Evolutionary conservation across 2,329 filamentous ascomycete species (phyloP), one percentile per base, ranked within the genome.

Genomic region (Hypoxylon sp.): DNA sequence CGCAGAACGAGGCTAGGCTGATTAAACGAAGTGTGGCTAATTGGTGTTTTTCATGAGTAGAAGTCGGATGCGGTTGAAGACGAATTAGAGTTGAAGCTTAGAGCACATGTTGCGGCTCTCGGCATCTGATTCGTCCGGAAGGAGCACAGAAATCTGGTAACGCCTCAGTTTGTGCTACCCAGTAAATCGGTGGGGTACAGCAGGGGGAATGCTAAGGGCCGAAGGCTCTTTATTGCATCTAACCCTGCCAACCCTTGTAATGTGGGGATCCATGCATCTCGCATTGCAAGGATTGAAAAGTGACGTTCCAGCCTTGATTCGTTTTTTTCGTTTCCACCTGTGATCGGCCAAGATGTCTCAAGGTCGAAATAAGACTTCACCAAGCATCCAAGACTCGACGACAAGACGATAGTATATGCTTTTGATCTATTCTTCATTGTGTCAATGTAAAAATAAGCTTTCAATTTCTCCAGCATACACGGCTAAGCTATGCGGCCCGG

Each of bases 11-110:
- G 66, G 47, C 54, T 68, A 66, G 62, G 62, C 68, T 68, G 68
- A 63, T 55, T 44, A 65, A 60, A 59, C 29, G 33, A 29, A 22
- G 13, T 24, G 44, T 59, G 48, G 13, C 53, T 22, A 59, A 59
- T 46, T 46, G 55, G 42, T 46, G 17, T 17, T 33, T 33, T 42
- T 35, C 39, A 29, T 26, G 19, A 26, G 14, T 24, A 60, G 31
- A 54, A 22, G 22, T 59, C 53, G 53, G 35, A 42, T 53, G 61
- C 51, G 13, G n/a, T 58, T 64, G 55, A 66, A 53, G 66, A 74
- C 74, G 71, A 76, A 76, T 77, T 71, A 74, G 60, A 72, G 68
- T 66, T 68, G 64, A 29, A 31, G 58, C 33, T 59, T 26, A 52
- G 60, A 50, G 67, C 74, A 76, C 74, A 74, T 75, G 75, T 66